Conservation (phyloP, 2,329 filamentous ascomycete species). For the Colletotrichum sp. region DNA sequence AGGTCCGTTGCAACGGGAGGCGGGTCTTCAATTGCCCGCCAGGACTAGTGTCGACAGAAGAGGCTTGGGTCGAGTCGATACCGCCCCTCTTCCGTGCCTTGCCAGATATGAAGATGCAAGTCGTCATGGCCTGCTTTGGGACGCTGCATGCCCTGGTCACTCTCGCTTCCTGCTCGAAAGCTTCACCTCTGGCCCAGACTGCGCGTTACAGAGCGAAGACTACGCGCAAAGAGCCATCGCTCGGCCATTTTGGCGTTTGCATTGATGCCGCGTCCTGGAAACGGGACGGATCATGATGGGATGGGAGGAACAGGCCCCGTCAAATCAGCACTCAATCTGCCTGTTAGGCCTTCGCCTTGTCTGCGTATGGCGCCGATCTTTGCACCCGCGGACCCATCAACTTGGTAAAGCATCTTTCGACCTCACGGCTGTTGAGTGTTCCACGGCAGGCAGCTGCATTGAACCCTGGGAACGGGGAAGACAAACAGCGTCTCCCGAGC, state of each 20-base stretch:
- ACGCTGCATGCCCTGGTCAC: not conserved
- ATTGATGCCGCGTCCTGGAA: not conserved
- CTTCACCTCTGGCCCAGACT: not conserved
- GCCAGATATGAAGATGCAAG: conserved; percentile 5
- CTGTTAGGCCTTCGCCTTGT: not conserved
- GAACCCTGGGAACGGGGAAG: not conserved
- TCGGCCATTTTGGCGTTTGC: not conserved
- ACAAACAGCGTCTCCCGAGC: not conserved
- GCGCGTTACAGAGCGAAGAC: not conserved
- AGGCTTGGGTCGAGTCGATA: conserved; percentile 3
- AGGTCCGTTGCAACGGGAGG: conserved; percentile 3
- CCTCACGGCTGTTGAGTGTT: not conserved
- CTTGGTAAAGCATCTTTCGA: conserved; percentile 12
- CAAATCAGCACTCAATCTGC: not conserved
- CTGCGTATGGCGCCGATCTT: not conserved
- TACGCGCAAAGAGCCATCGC: not conserved
- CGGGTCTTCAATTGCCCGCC: conserved; percentile 15
- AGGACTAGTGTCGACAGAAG: conserved; percentile 9
- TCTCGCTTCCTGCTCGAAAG: not conserved
- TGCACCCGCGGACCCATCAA: not conserved
- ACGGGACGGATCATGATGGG: not conserved
- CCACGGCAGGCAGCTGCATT: not conserved
- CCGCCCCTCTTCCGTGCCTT: not conserved
- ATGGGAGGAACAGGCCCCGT: not conserved
- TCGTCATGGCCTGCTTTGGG: not conserved